A percentile compares a stretch with the other conserved stretches of the same genome.
Conservation (phyloP, 768 basidiomycete genomes). For the Kockovaella imperatae region DNA sequence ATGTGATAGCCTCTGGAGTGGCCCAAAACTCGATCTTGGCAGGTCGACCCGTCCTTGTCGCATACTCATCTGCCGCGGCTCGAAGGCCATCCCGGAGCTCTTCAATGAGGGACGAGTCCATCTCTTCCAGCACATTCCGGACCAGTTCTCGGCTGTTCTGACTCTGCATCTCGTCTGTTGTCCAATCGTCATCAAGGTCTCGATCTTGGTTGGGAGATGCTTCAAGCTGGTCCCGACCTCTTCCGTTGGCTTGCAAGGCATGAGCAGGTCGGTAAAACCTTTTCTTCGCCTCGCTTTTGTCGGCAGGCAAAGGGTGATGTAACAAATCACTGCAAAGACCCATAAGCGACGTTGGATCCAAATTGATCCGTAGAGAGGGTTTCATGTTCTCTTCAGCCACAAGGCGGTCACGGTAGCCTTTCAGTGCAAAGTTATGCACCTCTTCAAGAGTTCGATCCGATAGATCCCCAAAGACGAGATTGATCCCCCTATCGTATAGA, state of each 20-base stretch:
- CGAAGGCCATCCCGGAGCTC: constrained; percentile 52
- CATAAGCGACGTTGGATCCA: constrained; percentile 76
- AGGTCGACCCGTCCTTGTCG: background rate
- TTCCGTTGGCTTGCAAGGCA: background rate
- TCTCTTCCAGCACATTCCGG: constrained; percentile 67
- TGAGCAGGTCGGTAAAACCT: constrained; percentile 55
- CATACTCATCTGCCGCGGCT: background rate
- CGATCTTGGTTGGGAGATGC: background rate
- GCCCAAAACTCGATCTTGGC: constrained; percentile 62
- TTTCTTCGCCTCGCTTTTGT: constrained; percentile 54
- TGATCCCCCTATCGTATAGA: constrained; percentile 59
- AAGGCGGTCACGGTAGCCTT: background rate
- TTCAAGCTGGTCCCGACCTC: background rate
- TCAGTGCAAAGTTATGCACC: background rate
- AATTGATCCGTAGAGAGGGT: constrained; percentile 63
- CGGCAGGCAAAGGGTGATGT: constrained; percentile 59
- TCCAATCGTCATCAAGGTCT: constrained; percentile 6
- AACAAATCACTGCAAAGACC: constrained; percentile 75
- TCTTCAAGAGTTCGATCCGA: constrained; percentile 3
- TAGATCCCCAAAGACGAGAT: constrained; percentile 56
- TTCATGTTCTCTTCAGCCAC: constrained; percentile 7
- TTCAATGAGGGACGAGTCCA: constrained; percentile 56
- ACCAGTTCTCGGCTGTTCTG: constrained; percentile 63
- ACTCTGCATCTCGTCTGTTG: constrained; percentile 18
- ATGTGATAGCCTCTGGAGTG: constrained; percentile 63